Percentiles rank a stretch among this genome's conserved stretches.
Conservation (phyloP, 139 green algal species). For the Chlorella sorokiniana region DNA sequence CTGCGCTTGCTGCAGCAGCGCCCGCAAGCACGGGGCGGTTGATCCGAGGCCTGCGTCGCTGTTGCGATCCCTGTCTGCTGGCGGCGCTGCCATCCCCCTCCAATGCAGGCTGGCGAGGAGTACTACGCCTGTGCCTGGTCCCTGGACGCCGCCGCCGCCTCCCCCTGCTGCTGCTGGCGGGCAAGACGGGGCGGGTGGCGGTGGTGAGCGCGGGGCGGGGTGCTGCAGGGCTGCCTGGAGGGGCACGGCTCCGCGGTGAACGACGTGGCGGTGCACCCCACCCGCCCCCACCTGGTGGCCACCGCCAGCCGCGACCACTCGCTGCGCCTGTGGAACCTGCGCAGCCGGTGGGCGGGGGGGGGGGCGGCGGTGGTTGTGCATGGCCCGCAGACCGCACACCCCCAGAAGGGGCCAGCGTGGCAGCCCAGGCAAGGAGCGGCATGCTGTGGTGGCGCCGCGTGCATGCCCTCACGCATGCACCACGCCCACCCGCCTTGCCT, state of each 20-base stretch:
- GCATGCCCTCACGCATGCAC: too few species aligned
- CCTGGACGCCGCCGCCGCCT: conserved; percentile 32
- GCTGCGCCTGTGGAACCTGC: conserved; percentile 58
- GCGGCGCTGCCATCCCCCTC: not conserved
- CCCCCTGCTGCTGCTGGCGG: conserved; percentile 74
- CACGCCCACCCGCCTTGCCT: too few species aligned
- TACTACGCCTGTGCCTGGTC: conserved; percentile 75
- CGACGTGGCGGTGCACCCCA: conserved; percentile 73
- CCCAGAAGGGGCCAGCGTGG: too few species aligned
- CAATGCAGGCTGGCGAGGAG: conserved; percentile 48
- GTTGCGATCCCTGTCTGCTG: not conserved
- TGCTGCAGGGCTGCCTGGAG: conserved; percentile 40
- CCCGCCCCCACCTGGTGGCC: conserved; percentile 57
- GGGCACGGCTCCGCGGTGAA: conserved; percentile 80
- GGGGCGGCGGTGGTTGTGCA: not conserved
- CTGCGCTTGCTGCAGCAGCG: too few species aligned
- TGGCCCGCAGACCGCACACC: not conserved
- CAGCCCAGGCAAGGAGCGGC: too few species aligned
- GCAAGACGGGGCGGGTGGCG: conserved; percentile 61
- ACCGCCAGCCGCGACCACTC: conserved; percentile 70
- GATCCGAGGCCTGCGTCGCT: too few species aligned
- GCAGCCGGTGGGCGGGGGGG: not conserved
- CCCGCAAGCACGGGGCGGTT: too few species aligned
- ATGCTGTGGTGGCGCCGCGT: too few species aligned
- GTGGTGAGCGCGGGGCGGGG: conserved; percentile 37